Evolutionary conservation across 441 rosid genomes (phyloP), one percentile per base, ranked within the genome.

Genomic region (Jatropha multifida): DNA sequence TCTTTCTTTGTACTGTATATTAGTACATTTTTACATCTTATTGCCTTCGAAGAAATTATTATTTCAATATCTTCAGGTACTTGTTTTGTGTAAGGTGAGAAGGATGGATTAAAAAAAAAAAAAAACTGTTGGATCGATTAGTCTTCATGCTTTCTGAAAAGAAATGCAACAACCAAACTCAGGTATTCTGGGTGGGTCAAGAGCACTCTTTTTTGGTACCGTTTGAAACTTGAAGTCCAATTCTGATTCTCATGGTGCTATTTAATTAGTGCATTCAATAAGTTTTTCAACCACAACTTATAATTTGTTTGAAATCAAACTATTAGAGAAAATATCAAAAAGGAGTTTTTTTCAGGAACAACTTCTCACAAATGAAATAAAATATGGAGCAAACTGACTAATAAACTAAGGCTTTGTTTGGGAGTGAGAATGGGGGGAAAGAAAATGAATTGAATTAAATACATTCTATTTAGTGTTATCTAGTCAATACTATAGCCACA

Each of bases 41-140:
- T 63, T 63, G 27, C 40, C 51, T 7, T 54, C n/a, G n/a, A 54
- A 73, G 13, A 49, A 7, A 73, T 73, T n/a, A 65, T 63, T 41
- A 70, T 70, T 60, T 40, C 49, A 56, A 56, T 70, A 70, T 70
- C 11, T 68, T 69, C 27, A 69, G 61, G 48, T 44, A 42, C 60
- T 32, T 32, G 60, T 32, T 70, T 7, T 55, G 38, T 55, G 73
- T 44, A 55, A 55, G 32, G 37, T 70, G 73, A 70, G 51, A 55
- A 54, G 49, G 62, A 70, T 32, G 56, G 4, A 20, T 2, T n/a
- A n/a, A n/a, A n/a, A 15, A 55, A 23, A 23, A 38, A 55, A 55
- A 55, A 12, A 4, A 13, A 12, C 14, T 14, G 37, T 52, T 37
- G 63, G 32, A 38, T 40, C 18, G 32, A 17, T 26, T 27, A 14